A percentile compares a stretch with the other conserved stretches of the same genome.
phyloP scores from a whole-genome alignment of 163 green algal species.

The Volvox carteri region DNA sequence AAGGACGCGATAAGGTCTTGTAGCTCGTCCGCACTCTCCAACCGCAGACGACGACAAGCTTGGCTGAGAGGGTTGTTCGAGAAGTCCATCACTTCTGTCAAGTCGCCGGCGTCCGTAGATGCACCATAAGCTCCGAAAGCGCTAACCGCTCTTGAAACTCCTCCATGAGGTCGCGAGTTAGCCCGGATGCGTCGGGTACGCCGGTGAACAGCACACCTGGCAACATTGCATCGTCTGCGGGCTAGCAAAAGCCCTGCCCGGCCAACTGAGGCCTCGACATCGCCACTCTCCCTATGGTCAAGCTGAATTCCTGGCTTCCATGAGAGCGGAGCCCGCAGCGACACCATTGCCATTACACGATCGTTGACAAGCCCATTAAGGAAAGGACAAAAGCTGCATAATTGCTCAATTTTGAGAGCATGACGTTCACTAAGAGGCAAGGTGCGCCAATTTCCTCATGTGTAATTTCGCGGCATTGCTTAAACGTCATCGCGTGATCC shows the following conservation, averaged over 20 bases:
- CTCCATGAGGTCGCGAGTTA: not conserved
- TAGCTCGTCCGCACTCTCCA: constrained; percentile 23
- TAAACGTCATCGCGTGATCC: too few species aligned
- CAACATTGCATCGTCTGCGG: not conserved
- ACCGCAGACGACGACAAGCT: not conserved
- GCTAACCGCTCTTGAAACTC: not conserved
- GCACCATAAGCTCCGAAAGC: not conserved
- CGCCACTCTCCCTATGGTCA: not conserved
- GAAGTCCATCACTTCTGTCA: not conserved
- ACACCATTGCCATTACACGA: constrained; percentile 1
- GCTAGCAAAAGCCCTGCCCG: not conserved
- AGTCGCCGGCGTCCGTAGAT: too few species aligned
- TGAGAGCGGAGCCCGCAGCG: not conserved
- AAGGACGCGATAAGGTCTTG: constrained; percentile 25
- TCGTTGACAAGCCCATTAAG: not conserved
- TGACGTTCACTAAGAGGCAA: too few species aligned
- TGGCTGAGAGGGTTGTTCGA: not conserved
- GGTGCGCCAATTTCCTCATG: too few species aligned
- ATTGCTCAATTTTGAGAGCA: not conserved
- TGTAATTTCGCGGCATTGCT: too few species aligned
- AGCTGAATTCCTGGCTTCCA: not conserved
- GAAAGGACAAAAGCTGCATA: not conserved
- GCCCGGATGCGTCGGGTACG: not conserved
- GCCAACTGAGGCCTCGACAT: not conserved
- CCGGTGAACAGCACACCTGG: not conserved